A percentile compares a stretch with the other conserved stretches of the same genome.
phyloP scores from a whole-genome alignment of 2,329 filamentous ascomycete species.

The Fusarium algeriense region DNA sequence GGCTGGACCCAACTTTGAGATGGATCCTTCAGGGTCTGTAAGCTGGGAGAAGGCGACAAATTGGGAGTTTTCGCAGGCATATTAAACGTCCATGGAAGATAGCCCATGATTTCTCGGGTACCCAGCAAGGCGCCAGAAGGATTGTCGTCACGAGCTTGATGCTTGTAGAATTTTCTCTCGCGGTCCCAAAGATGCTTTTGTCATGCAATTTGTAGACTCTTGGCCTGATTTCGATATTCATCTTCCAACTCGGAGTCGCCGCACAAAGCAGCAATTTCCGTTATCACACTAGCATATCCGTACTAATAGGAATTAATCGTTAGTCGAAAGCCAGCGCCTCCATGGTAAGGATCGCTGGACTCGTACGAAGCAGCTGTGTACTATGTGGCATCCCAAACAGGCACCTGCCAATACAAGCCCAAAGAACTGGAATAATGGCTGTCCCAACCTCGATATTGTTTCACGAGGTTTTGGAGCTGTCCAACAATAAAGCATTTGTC shows the following conservation, averaged over 20 bases:
- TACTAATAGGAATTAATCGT: conserved; percentile 8
- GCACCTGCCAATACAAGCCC: conserved; percentile 1
- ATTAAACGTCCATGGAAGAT: conserved; percentile 4
- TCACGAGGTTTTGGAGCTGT: not conserved
- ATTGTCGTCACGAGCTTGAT: not conserved
- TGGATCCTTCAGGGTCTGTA: not conserved
- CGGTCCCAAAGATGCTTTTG: not conserved
- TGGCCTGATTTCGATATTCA: not conserved
- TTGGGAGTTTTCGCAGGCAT: not conserved
- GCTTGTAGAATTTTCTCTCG: not conserved
- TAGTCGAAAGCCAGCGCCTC: not conserved
- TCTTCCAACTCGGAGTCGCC: not conserved
- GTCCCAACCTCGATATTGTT: conserved; percentile 11
- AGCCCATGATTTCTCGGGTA: conserved; percentile 6
- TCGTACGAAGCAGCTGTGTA: conserved; percentile 9
- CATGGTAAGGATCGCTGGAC: not conserved
- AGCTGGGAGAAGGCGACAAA: not conserved
- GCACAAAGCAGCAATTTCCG: not conserved
- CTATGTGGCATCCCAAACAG: conserved; percentile 3
- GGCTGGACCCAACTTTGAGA: not conserved
- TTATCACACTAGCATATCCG: not conserved
- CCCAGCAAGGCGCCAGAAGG: not conserved
- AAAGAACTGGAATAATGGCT: not conserved
- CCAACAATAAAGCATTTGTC: not conserved
- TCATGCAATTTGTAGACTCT: not conserved